phyloP scores from a whole-genome alignment of 345 rosid species.

The Hibiscus tridactylites region DNA sequence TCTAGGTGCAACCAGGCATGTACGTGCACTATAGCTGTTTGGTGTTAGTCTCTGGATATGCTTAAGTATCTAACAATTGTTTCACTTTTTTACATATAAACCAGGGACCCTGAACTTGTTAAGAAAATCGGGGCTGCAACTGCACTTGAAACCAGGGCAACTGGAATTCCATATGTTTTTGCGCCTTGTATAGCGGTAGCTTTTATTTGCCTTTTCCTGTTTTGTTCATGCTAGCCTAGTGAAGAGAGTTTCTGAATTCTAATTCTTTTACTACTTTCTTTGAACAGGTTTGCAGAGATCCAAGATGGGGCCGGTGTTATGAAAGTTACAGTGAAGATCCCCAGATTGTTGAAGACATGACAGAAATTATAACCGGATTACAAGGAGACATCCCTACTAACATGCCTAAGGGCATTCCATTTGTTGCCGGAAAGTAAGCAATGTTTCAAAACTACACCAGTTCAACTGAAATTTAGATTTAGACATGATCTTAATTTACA shows the following conservation, averaged over 20 bases:
- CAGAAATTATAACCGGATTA: conserved; percentile 61
- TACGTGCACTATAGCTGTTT: neutral
- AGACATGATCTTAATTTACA: neutral
- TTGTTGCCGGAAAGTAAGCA: conserved; percentile 57
- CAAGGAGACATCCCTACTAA: conserved; percentile 72
- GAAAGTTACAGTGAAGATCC: conserved; percentile 93
- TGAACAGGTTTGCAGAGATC: conserved; percentile 83
- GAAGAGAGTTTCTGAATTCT: neutral
- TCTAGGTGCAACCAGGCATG: conserved; percentile 74
- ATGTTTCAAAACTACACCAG: neutral
- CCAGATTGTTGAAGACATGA: conserved; percentile 56
- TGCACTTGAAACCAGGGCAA: conserved; percentile 81
- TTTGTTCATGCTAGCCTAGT: too few species aligned
- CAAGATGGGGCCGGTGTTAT: conserved; percentile 93
- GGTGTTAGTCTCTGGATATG: neutral
- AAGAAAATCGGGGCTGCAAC: conserved; percentile 83
- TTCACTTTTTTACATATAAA: neutral
- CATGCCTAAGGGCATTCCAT: conserved; percentile 49
- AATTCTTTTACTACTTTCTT: neutral
- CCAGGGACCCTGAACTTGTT: conserved; percentile 70
- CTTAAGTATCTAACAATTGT: neutral
- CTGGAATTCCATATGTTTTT: conserved; percentile 68
- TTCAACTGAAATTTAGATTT: neutral
- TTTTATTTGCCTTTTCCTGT: too few species aligned
- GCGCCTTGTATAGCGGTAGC: conserved; percentile 87